Conservation (phyloP, 768 basidiomycete genomes). For the Hysterangium stoloniferum region DNA sequence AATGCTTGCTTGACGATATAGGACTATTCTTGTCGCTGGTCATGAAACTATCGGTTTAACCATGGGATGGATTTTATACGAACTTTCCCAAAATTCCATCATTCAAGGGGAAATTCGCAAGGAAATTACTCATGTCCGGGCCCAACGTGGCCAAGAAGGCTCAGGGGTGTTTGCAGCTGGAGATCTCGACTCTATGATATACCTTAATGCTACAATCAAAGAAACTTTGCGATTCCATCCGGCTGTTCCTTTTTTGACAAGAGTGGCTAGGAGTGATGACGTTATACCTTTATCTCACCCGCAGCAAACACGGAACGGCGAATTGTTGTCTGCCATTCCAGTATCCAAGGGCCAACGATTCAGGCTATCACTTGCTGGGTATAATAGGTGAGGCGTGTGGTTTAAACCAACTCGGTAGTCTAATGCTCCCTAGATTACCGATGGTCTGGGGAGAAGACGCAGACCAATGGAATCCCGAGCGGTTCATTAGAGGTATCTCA, state of each 20-base stretch:
- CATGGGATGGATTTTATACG: conserved; percentile 53
- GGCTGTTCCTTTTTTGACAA: conserved; percentile 21
- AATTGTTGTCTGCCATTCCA: conserved; percentile 20
- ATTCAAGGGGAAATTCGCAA: conserved; percentile 53
- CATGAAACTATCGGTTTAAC: conserved; percentile 57
- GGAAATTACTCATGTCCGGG: conserved; percentile 36
- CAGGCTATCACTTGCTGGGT: conserved; percentile 15
- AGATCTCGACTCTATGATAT: conserved; percentile 28
- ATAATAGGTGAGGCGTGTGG: conserved; percentile 24
- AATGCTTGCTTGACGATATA: neutral
- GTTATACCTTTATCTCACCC: conserved; percentile 27
- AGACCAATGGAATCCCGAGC: conserved; percentile 22
- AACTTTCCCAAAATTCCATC: conserved; percentile 49
- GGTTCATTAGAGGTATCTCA: conserved; percentile 17
- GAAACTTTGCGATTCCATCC: conserved; percentile 27
- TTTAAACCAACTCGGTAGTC: neutral
- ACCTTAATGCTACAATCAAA: conserved; percentile 27
- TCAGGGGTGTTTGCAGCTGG: conserved; percentile 22
- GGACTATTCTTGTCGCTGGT: conserved; percentile 21
- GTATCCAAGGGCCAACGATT: conserved; percentile 22
- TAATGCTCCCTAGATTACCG: conserved; percentile 13
- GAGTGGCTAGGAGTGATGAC: conserved; percentile 24
- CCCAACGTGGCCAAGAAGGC: conserved; percentile 18
- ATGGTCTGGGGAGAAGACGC: conserved; percentile 27
- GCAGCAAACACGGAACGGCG: conserved; percentile 21